Base-by-base conservation (phyloP, 768 basidiomycete species). In the Podaxis sp. region DNA sequence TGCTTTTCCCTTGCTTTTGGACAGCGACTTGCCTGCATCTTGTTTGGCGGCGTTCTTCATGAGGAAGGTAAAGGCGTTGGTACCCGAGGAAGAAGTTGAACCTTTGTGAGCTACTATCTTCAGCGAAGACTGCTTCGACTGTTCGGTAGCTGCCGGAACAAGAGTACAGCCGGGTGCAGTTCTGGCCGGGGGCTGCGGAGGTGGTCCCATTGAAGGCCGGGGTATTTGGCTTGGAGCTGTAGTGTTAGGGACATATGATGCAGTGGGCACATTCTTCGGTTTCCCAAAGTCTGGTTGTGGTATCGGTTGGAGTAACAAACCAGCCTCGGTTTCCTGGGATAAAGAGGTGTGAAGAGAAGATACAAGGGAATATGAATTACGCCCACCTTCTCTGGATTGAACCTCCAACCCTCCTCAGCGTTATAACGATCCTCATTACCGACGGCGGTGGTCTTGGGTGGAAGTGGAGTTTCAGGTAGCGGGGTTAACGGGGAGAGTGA, bases 401-500 rank as follows among this genome's bases (percentile, higher is more conserved):
- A 48, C 17, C 64, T 65, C 75, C 74, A 74, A 2, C 72, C 72
- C 2, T 61, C 49, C 26, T 33, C 56, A 46, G 66, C 63, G 9
- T 66, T 55, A 57, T 69, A 69, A 52, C 70, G 68, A 60, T 70
- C 68, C 11, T 70, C 69, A 51, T 60, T 61, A 42, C 26, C 56
- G 11, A 38, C 63, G 17, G 62, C 15, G 2, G 42, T 59, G 46
- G 59, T 40, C 63, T 66, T 71, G 1, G 67, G 48, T 17, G 72
- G 72, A 30, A 69, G 68, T 4, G 84, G 84, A 1, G 85, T 83
- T 63, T 80, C 76, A 5, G 83, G 79, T 38, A 84, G 67, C 6
- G 85, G 85, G 6, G 85, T 85, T 39, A 87, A 63, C 13, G 75
- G 74, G n/a, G 77, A 78, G 66, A 73, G 58, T 1, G 48, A 28